Conservation (phyloP, 2,329 filamentous ascomycete genomes). For the Beauveria pseudobassiana region DNA sequence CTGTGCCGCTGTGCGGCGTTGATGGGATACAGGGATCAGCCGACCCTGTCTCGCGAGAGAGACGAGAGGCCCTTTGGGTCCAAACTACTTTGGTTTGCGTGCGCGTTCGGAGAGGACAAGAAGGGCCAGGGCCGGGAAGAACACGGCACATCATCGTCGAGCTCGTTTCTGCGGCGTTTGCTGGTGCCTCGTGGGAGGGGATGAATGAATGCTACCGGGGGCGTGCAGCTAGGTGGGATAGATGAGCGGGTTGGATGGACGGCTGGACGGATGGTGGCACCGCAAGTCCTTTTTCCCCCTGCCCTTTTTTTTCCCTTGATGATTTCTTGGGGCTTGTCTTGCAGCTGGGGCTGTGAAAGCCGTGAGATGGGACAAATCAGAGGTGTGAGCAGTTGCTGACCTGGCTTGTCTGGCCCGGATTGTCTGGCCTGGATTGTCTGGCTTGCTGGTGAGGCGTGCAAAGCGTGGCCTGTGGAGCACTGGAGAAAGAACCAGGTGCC, state of each 20-base stretch:
- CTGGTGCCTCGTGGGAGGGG: not conserved
- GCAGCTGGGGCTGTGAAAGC: no score
- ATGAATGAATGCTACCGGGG: not conserved
- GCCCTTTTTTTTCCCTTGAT: not conserved
- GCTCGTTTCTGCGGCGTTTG: not conserved
- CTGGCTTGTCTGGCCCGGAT: not conserved
- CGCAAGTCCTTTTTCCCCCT: not conserved
- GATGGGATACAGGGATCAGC: slow-evolving; percentile 8
- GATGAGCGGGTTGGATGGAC: not conserved
- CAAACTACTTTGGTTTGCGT: not conserved
- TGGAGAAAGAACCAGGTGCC: not conserved
- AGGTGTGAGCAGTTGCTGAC: not conserved
- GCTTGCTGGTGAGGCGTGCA: not conserved
- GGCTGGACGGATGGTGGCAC: not conserved
- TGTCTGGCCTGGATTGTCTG: not conserved
- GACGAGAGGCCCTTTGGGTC: not conserved
- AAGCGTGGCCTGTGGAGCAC: not conserved
- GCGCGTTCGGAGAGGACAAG: not conserved
- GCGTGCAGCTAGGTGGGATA: not conserved
- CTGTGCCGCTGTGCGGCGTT: not conserved
- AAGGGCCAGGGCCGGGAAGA: not conserved
- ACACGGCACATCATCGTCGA: not conserved
- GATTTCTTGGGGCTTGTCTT: not conserved
- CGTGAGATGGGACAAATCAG: no score
- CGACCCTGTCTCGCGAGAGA: not conserved